phyloP scores from a whole-genome alignment of 1,139 yeast genomes.

The Blastobotrys petasosporus region DNA sequence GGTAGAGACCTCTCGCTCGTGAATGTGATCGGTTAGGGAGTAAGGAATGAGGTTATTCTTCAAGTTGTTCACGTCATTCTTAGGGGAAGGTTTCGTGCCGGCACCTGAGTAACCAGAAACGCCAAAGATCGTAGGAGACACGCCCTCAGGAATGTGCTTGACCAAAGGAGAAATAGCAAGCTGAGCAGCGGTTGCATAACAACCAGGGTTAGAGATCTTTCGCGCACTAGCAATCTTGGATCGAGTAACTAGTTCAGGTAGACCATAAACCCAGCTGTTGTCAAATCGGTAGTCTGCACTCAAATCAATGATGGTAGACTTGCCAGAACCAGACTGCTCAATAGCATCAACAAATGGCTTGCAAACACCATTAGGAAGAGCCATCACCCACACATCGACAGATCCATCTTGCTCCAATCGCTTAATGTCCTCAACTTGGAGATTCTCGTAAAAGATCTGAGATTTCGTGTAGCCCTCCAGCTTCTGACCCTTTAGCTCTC shows the following conservation, averaged over 20 bases:
- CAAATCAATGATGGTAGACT: slow-evolving; percentile 78
- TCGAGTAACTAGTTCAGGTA: slow-evolving; percentile 69
- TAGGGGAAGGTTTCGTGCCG: slow-evolving; percentile 96
- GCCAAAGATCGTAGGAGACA: slow-evolving; percentile 83
- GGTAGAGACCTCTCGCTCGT: slow-evolving; percentile 83
- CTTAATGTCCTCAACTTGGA: slow-evolving; percentile 81
- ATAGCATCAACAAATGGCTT: slow-evolving; percentile 95
- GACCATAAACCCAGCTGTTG: slow-evolving; percentile 86
- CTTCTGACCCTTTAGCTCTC: slow-evolving; percentile 85
- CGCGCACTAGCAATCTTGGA: slow-evolving; percentile 60
- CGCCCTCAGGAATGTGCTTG: slow-evolving; percentile 45
- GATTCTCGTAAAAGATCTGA: slow-evolving; percentile 73
- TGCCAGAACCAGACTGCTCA: slow-evolving; percentile 47
- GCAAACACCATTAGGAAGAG: slow-evolving; percentile 96
- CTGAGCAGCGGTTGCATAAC: slow-evolving; percentile 98
- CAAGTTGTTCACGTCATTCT: slow-evolving; percentile 73
- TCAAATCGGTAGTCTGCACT: slow-evolving; percentile 97
- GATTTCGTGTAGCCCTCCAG: slow-evolving; percentile 81
- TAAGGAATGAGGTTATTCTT: slow-evolving; percentile 87
- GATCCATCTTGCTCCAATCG: slow-evolving; percentile 66
- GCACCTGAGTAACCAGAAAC: slow-evolving; percentile 99
- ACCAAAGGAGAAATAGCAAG: slow-evolving; percentile 79
- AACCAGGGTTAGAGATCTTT: slow-evolving; percentile 93
- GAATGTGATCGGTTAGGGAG: slow-evolving; percentile 92
- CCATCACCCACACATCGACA: slow-evolving; percentile 98